A percentile compares a stretch with the other conserved stretches of the same genome.
These are phyloP conservation scores for Triticum monococcum DNA, from an alignment of 176 grass and related monocot species.

Conservation along the genomic window DNA sequence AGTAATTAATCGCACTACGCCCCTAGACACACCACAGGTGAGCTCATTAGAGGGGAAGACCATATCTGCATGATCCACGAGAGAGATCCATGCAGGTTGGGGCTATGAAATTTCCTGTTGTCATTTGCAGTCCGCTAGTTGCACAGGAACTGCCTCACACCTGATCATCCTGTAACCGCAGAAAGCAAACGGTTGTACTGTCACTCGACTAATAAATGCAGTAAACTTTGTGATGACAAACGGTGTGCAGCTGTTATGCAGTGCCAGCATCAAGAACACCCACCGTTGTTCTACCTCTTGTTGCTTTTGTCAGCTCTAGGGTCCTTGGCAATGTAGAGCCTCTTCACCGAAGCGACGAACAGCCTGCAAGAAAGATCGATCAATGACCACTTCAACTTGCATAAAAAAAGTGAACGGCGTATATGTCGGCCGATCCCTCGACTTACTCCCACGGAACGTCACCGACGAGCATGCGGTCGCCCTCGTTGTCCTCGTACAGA, in stretches of 20 bases:
- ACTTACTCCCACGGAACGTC: constrained; percentile 80
- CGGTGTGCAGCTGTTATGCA: neutral
- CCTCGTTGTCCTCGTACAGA: constrained; percentile 69
- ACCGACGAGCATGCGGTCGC: constrained; percentile 70
- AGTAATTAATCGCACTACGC: neutral
- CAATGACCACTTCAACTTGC: neutral
- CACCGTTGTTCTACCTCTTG: neutral
- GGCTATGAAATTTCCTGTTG: neutral
- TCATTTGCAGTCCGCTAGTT: neutral
- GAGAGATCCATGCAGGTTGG: neutral
- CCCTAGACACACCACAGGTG: neutral
- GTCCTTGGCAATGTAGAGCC: constrained; percentile 65
- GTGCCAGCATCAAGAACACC: neutral
- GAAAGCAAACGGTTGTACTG: neutral
- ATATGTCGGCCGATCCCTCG: neutral
- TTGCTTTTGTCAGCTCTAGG: constrained; percentile 26
- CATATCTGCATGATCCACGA: neutral
- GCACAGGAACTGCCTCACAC: neutral
- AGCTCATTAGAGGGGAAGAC: neutral
- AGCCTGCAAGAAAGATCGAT: constrained; percentile 38
- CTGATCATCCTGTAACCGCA: constrained; percentile 4
- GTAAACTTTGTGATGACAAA: neutral
- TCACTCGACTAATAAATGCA: neutral
- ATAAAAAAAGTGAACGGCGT: neutral
- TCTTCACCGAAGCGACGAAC: constrained; percentile 67